Conservation (phyloP, 2,329 filamentous ascomycete genomes). For the Aspergillus neotritici region DNA sequence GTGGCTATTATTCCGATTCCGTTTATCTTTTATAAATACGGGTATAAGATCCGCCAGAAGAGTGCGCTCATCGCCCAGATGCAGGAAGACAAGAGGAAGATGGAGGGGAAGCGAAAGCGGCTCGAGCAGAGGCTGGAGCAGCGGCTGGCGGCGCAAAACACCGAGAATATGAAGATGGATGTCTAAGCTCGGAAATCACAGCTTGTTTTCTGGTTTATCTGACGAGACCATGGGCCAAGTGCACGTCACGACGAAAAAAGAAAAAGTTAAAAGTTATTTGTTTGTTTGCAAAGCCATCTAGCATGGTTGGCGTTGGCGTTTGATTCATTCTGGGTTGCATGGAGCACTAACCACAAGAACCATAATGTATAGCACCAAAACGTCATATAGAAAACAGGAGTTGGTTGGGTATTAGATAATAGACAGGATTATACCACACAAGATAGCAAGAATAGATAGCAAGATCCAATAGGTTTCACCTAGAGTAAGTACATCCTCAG, state of each 20-base stretch:
- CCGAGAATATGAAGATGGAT: slow-evolving; percentile 16
- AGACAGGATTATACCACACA: background rate
- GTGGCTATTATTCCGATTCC: slow-evolving; percentile 72
- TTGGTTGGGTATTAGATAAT: slow-evolving; percentile 4
- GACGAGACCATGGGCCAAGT: background rate
- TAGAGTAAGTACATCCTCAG: too few species aligned
- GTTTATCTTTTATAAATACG: slow-evolving; percentile 65
- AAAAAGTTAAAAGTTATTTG: slow-evolving; percentile 1
- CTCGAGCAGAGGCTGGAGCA: slow-evolving; percentile 12
- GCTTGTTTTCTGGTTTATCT: too few species aligned
- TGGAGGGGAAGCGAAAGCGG: slow-evolving; percentile 39
- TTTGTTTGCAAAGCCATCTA: slow-evolving; percentile 11
- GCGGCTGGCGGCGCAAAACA: slow-evolving; percentile 3
- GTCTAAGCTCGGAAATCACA: slow-evolving; percentile 4
- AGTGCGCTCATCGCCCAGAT: slow-evolving; percentile 54
- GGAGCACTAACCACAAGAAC: too few species aligned
- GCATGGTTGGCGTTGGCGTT: slow-evolving; percentile 5
- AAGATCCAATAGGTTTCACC: too few species aligned
- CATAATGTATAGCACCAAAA: slow-evolving; percentile 1
- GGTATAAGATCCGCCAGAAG: slow-evolving; percentile 52
- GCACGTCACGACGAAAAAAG: background rate
- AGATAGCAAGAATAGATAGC: too few species aligned
- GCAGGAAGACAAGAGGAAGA: slow-evolving; percentile 47
- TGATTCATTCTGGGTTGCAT: too few species aligned
- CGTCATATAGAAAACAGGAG: background rate